phyloP scores from a whole-genome alignment of 2,329 filamentous ascomycete genomes.

The Amesomyces nigricolor region DNA sequence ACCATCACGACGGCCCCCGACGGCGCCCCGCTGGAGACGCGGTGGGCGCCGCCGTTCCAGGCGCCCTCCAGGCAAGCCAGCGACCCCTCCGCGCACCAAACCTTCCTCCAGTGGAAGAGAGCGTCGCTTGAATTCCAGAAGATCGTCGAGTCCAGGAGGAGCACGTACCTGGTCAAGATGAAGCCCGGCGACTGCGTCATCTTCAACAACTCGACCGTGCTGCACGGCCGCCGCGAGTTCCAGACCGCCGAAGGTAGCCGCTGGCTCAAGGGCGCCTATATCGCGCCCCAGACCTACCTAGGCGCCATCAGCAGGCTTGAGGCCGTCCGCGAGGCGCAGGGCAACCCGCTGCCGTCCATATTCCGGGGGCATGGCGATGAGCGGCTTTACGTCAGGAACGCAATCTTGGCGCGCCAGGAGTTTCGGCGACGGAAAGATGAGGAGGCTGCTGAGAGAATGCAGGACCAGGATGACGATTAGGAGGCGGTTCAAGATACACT shows the following conservation, averaged over 20 bases:
- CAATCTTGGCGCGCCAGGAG: not conserved
- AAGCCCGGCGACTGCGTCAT: slow-evolving; percentile 80
- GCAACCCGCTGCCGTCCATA: not conserved
- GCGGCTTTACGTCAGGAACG: not conserved
- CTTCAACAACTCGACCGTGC: slow-evolving; percentile 82
- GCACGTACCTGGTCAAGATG: slow-evolving; percentile 66
- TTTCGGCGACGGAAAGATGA: too few species aligned
- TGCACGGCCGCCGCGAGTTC: slow-evolving; percentile 78
- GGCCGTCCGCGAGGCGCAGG: not conserved
- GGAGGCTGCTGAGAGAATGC: not conserved
- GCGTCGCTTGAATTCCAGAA: slow-evolving; percentile 52
- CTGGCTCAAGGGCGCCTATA: slow-evolving; percentile 82
- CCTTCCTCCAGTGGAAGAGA: slow-evolving; percentile 25
- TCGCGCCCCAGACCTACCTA: slow-evolving; percentile 34
- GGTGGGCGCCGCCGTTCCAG: slow-evolving; percentile 81
- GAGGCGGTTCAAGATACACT: too few species aligned
- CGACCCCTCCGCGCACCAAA: not conserved
- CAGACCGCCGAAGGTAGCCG: slow-evolving; percentile 58
- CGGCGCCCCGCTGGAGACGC: slow-evolving; percentile 37
- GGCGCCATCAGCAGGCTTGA: not conserved
- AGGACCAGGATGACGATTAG: not conserved
- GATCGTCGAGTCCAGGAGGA: slow-evolving; percentile 50
- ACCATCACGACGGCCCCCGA: slow-evolving; percentile 44
- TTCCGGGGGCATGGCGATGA: not conserved
- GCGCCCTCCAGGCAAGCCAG: slow-evolving; percentile 39